These are phyloP conservation scores for Golubevia sp. DNA, from an alignment of 1,284 basidiomycete genomes.

Conservation along the genomic window DNA sequence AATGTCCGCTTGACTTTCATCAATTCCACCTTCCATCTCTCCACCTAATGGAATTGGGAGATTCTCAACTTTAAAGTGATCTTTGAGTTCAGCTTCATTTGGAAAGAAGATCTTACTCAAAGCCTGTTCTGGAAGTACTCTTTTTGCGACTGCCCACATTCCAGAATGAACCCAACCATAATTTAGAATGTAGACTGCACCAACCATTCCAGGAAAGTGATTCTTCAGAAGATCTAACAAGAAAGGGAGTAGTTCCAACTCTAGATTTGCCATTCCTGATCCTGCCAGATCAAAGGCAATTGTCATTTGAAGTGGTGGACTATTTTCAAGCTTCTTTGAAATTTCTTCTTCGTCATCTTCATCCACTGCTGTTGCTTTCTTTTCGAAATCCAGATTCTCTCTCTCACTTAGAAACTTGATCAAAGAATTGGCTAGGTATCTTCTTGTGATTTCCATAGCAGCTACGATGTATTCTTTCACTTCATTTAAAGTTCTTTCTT, in stretches of 20 bases:
- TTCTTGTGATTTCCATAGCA: slow-evolving; percentile 47
- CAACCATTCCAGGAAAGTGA: slow-evolving; percentile 52
- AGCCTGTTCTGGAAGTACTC: slow-evolving; percentile 72
- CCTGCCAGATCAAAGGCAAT: slow-evolving; percentile 38
- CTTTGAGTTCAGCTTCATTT: slow-evolving; percentile 68
- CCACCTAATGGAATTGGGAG: slow-evolving; percentile 63
- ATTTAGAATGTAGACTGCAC: slow-evolving; percentile 75
- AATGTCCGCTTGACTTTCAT: slow-evolving; percentile 5
- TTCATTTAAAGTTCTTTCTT: slow-evolving; percentile 34
- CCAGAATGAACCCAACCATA: slow-evolving; percentile 80
- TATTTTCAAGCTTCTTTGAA: too few species aligned
- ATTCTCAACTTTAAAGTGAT: slow-evolving; percentile 68
- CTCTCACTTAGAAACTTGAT: slow-evolving; percentile 2
- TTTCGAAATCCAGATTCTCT: slow-evolving; percentile 5
- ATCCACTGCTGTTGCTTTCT: slow-evolving; percentile 1
- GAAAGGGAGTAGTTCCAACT: slow-evolving; percentile 55
- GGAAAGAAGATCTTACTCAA: slow-evolving; percentile 77
- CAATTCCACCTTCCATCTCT: slow-evolving; percentile 28
- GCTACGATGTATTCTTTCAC: slow-evolving; percentile 55
- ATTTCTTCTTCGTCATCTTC: neutral
- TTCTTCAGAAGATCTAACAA: slow-evolving; percentile 54
- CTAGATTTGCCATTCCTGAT: slow-evolving; percentile 49
- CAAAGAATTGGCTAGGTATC: slow-evolving; percentile 26
- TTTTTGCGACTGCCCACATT: slow-evolving; percentile 77
- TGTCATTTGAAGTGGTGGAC: slow-evolving; percentile 32